Evolutionary conservation across 139 green algal genomes (phyloP).

Genomic region (Trebouxia sp.): DNA sequence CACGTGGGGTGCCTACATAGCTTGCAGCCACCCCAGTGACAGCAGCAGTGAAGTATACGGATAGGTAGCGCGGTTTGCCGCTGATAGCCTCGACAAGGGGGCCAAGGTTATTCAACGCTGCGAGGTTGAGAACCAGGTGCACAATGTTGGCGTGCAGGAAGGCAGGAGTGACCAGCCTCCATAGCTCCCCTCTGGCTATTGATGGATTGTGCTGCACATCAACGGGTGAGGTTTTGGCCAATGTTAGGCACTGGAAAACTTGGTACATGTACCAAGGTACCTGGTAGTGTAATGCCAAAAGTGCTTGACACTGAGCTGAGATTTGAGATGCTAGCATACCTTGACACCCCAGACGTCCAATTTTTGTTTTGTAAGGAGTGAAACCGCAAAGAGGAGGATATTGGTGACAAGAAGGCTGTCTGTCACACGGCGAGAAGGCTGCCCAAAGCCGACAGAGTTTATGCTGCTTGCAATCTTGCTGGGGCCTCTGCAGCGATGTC

Average conservation of each 20-base stretch:
- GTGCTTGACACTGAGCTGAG: background rate
- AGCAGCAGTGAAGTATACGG: too few species aligned
- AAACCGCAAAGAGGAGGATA: constrained; percentile 28
- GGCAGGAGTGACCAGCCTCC: constrained; percentile 70
- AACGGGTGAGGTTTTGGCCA: background rate
- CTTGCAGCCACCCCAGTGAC: too few species aligned
- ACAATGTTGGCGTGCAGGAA: constrained; percentile 77
- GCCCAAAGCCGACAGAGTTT: constrained; percentile 35
- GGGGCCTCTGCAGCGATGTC: too few species aligned
- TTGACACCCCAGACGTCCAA: background rate
- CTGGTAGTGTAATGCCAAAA: background rate
- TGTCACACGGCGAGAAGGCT: constrained; percentile 29
- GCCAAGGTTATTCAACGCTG: background rate
- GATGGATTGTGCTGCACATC: constrained; percentile 67
- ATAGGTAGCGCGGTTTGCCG: background rate
- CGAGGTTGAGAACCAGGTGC: background rate
- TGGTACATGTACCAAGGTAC: too few species aligned
- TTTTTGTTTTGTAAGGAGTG: constrained; percentile 27
- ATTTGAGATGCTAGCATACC: too few species aligned
- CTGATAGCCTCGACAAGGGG: background rate
- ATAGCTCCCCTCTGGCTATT: constrained; percentile 72
- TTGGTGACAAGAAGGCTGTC: constrained; percentile 43
- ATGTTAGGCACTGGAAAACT: background rate
- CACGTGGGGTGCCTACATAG: too few species aligned
- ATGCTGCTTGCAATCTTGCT: too few species aligned